Percentiles rank a stretch among this genome's conserved stretches.
phyloP scores from a whole-genome alignment of 495 filamentous ascomycete genomes.

The Sabuloglossum arenarium region DNA sequence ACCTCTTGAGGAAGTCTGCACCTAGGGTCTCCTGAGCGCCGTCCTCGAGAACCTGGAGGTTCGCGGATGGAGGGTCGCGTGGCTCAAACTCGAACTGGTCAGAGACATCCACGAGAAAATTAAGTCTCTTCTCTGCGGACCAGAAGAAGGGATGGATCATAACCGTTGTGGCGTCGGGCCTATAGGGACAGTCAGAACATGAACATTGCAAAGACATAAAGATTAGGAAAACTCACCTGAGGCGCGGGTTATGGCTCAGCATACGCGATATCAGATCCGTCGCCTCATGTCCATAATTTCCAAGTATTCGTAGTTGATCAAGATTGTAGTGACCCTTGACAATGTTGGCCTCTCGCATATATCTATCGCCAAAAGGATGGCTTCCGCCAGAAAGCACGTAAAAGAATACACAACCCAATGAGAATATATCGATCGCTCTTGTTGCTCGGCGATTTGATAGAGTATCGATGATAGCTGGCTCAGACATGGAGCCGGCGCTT shows the following conservation, averaged over 20 bases:
- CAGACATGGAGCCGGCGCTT: constrained; percentile 29
- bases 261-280: constrained; percentile 69
- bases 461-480: constrained; percentile 37
- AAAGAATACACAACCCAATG: constrained; percentile 85
- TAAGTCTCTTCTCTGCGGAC: constrained; percentile 63
- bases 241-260: constrained; percentile 50
- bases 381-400: constrained; percentile 78
- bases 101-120: constrained; percentile 80
- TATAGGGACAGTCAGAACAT: constrained; percentile 7
- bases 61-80: constrained; percentile 50
- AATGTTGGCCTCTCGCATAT: constrained; percentile 92
- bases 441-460: constrained; percentile 66
- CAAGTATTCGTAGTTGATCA: constrained; percentile 43
- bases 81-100: constrained; percentile 89
- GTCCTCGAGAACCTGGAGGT: constrained; percentile 41
- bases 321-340: constrained; percentile 67
- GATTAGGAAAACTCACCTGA: constrained; percentile 22
- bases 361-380: constrained; percentile 89
- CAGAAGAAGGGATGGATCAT: constrained; percentile 95
- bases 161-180: constrained; percentile 51
- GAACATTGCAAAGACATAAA: neutral
- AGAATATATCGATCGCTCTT: constrained; percentile 90
- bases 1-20: constrained; percentile 53
- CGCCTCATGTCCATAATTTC: constrained; percentile 69
- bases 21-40: constrained; percentile 31